Conservation (phyloP, 2,329 filamentous ascomycete genomes). For the Tolypocladium inflatum region DNA sequence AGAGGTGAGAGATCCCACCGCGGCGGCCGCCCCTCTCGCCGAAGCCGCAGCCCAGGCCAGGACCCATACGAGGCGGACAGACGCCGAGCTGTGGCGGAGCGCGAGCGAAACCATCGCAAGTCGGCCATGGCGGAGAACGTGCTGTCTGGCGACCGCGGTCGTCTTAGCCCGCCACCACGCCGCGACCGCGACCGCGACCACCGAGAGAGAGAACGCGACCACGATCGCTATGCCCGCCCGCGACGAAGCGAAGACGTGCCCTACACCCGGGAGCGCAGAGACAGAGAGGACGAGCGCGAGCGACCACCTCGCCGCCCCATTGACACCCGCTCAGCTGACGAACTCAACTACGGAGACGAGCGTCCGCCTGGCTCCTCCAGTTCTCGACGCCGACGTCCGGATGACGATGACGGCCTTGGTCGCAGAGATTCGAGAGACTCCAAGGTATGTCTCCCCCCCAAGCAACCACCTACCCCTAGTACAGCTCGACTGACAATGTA, state of each 20-base stretch:
- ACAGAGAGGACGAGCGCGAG: conserved; percentile 85
- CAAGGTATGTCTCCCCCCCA: conserved; percentile 43
- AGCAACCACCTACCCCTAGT: not conserved
- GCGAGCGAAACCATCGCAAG: conserved; percentile 89
- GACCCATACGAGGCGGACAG: conserved; percentile 95
- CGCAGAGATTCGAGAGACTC: conserved; percentile 56
- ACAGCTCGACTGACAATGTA: conserved; percentile 15
- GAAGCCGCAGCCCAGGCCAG: conserved; percentile 80
- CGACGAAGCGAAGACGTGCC: conserved; percentile 24
- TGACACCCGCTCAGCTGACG: conserved; percentile 71
- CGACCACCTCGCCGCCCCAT: conserved; percentile 72
- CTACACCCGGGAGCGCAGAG: conserved; percentile 62
- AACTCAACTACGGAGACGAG: conserved; percentile 83
- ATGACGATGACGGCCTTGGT: conserved; percentile 64
- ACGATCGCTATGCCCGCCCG: conserved; percentile 4
- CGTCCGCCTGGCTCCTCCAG: conserved; percentile 49
- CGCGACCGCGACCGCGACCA: conserved; percentile 34
- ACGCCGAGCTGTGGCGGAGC: conserved; percentile 84
- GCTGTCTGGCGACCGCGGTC: conserved; percentile 41
- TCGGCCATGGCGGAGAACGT: conserved; percentile 57
- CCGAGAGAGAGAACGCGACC: conserved; percentile 28
- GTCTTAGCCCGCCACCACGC: conserved; percentile 30
- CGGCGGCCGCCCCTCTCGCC: conserved; percentile 46
- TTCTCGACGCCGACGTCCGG: conserved; percentile 66
- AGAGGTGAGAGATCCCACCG: conserved; percentile 57